A percentile compares a stretch with the other conserved stretches of the same genome.
phyloP scores from a whole-genome alignment of 1,284 basidiomycete genomes.

The Amanita bisporigera region DNA sequence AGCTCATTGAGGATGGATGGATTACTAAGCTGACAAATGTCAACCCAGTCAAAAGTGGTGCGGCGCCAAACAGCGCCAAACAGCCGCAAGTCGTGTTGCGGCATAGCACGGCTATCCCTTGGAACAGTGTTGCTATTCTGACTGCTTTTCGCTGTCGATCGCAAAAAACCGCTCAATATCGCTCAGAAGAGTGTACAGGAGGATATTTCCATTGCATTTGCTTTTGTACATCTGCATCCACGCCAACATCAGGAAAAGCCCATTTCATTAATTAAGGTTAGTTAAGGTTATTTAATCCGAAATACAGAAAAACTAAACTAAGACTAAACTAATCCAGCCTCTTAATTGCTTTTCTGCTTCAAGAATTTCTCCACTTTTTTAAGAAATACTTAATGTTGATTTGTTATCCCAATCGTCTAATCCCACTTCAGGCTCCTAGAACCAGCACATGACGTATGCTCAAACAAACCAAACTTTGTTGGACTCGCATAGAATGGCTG shows the following conservation, averaged over 20 bases:
- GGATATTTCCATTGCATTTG: background rate
- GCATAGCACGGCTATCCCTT: background rate
- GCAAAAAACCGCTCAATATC: background rate
- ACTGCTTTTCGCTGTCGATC: background rate
- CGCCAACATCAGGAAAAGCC: too few relatives aligned
- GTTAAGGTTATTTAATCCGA: too few relatives aligned
- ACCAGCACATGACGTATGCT: background rate
- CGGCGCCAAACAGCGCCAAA: background rate
- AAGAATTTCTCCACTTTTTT: too few relatives aligned
- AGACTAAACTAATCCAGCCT: too few relatives aligned
- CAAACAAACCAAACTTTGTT: background rate
- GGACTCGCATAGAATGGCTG: too few relatives aligned
- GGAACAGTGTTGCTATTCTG: background rate
- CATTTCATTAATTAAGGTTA: too few relatives aligned
- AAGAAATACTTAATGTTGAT: too few relatives aligned
- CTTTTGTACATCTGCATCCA: slow-evolving; percentile 36
- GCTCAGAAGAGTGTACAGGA: background rate
- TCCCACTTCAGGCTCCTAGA: background rate
- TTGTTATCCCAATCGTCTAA: too few relatives aligned
- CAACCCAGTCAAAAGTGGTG: background rate
- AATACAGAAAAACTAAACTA: too few relatives aligned
- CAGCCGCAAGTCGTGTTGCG: background rate
- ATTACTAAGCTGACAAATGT: too few relatives aligned
- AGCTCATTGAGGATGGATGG: too few relatives aligned
- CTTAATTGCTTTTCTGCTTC: too few relatives aligned